Evolutionary conservation across 768 basidiomycete species (phyloP), one percentile per base, ranked within the genome.

Genomic region (Asterophora parasitica): DNA sequence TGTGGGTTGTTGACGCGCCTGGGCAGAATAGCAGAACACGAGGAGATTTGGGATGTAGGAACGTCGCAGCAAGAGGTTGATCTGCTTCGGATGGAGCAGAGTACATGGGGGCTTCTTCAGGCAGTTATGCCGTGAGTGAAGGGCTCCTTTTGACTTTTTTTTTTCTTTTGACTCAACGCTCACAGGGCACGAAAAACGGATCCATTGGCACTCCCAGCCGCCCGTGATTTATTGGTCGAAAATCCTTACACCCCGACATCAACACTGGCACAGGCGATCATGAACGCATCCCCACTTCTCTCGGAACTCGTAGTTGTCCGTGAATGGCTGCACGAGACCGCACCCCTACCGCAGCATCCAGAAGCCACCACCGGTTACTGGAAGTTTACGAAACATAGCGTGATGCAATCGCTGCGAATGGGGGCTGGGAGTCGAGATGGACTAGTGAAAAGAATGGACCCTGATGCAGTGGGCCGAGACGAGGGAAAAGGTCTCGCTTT

Each of bases 321-420:
- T n/a, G 88, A 92, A 62, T 93, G 91, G 91, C 73, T 92, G 1
- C 87, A 91, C 52, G 86, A 89, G 34, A 85, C 78, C 0, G 85
- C 88, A 0, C 77, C 81, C 0, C 48, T 72, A n/a, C 77, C 78
- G 0, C 64, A 71, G 26, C 72, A 75, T 35, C 83, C 84, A 1
- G 90, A 88, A 57, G 83, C 85, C 16, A 84, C 82, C 4, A 85
- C 81, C 0, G 89, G 87, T 2, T 93, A 92, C 65, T 87, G 85
- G 81, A 82, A 80, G 48, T 89, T 90, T 60, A 93, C 91, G 30
- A 85, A 85, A 52, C 77, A 85, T 57, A 78, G 71, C 20, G 70
- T 89, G 5, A 75, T 87, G 75, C 87, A 91, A 61, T 66, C 71
- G 0, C 58, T 79, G 38, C 70, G 81, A 40, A 79, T 74, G 16